Evolutionary conservation across 2,329 filamentous ascomycete species (phyloP).

Genomic region (Diaporthe sp.): DNA sequence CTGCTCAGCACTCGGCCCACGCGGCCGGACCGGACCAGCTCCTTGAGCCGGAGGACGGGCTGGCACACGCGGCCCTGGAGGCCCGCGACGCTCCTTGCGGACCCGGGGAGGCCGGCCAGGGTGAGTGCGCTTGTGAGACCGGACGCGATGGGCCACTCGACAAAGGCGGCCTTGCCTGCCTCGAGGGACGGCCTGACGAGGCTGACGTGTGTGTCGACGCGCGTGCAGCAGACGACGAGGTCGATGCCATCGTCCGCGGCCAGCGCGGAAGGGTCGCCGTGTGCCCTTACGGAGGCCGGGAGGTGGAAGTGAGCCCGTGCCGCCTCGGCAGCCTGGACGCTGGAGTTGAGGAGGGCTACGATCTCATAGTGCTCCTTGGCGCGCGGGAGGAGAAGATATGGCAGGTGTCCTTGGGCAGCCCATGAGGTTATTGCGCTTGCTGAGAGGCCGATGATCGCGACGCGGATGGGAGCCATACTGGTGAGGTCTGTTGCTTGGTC

Average conservation of each 20-base stretch:
- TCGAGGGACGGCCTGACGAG: slow-evolving; percentile 57
- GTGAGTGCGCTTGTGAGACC: slow-evolving; percentile 57
- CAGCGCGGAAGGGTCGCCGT: slow-evolving; percentile 58
- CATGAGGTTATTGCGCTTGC: not conserved
- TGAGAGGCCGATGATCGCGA: slow-evolving; percentile 47
- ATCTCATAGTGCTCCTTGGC: slow-evolving; percentile 57
- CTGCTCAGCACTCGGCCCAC: slow-evolving; percentile 58
- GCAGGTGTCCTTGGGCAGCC: slow-evolving; percentile 49
- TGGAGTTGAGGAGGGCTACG: slow-evolving; percentile 64
- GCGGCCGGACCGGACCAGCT: slow-evolving; percentile 56
- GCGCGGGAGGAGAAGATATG: slow-evolving; percentile 55
- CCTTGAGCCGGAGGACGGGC: slow-evolving; percentile 55
- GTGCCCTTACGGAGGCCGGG: slow-evolving; percentile 54
- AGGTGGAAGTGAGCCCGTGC: slow-evolving; percentile 58
- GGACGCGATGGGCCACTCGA: slow-evolving; percentile 63
- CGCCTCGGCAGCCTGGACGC: slow-evolving; percentile 54
- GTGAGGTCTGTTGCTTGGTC: not conserved
- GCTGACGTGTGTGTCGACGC: slow-evolving; percentile 58
- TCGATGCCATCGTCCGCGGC: slow-evolving; percentile 61
- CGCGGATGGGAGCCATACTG: slow-evolving; percentile 47
- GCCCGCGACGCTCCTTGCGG: slow-evolving; percentile 60
- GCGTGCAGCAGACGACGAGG: slow-evolving; percentile 59
- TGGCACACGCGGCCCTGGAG: slow-evolving; percentile 60
- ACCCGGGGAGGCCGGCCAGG: slow-evolving; percentile 50
- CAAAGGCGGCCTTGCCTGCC: slow-evolving; percentile 62